Percentiles rank a stretch among this genome's conserved stretches.
Evolutionary conservation across 495 filamentous ascomycete genomes (phyloP).

Genomic region (Penicillium diatomitis): DNA sequence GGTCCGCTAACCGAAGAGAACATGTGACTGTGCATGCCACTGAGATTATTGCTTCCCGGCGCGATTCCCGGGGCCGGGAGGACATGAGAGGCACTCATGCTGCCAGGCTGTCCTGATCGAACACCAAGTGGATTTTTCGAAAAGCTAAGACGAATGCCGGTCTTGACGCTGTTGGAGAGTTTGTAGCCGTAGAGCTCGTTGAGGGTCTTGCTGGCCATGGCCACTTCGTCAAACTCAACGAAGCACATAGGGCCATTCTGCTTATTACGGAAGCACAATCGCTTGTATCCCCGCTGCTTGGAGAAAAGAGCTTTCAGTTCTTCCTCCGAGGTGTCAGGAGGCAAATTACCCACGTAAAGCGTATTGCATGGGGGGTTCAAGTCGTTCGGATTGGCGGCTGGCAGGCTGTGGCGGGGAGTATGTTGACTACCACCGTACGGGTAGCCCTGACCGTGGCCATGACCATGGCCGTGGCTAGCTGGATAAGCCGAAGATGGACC

Average conservation of each 20-base stretch:
- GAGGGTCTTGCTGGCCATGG: constrained; percentile 85
- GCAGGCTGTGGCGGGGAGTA: constrained; percentile 61
- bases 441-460: constrained; percentile 40
- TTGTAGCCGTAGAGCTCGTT: constrained; percentile 85
- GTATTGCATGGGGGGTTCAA: constrained; percentile 98
- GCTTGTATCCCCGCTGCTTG: constrained; percentile 90
- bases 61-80: constrained; percentile 41
- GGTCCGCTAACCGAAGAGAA: constrained; percentile 69
- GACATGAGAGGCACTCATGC: constrained; percentile 40
- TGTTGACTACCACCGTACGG: constrained; percentile 47
- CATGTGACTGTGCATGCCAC: constrained; percentile 47
- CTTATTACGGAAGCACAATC: constrained; percentile 95
- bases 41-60: constrained; percentile 41
- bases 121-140: constrained; percentile 97
- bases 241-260: constrained; percentile 99
- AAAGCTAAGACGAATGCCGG: constrained; percentile 95
- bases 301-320: constrained; percentile 93
- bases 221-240: constrained; percentile 94
- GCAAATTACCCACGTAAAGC: constrained; percentile 92
- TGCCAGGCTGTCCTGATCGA: constrained; percentile 61
- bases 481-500: constrained; percentile 54
- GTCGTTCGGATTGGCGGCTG: constrained; percentile 89
- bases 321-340: constrained; percentile 89
- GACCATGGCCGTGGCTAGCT: constrained; percentile 36
- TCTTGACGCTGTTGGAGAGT: constrained; percentile 88